Percentiles rank a stretch among this genome's conserved stretches.
Evolutionary conservation across 805 yeast genomes (phyloP).

Genomic region (Blastobotrys parvus): DNA sequence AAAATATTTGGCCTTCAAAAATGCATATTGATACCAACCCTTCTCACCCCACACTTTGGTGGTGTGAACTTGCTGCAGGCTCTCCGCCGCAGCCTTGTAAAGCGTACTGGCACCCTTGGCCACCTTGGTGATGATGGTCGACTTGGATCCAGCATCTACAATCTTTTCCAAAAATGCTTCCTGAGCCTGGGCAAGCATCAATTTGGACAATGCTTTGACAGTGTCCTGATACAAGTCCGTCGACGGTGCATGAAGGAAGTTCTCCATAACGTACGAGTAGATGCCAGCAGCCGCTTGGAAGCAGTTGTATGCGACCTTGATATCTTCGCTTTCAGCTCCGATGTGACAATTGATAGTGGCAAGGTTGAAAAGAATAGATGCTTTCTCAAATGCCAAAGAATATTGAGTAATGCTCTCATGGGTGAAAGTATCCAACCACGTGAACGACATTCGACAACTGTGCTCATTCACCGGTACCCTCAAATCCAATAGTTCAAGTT

Average conservation of each 20-base stretch:
- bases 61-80: conserved; percentile 25
- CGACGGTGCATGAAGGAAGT: conserved; percentile 84
- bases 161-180: conserved; percentile 67
- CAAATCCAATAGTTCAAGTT: conserved; percentile 68
- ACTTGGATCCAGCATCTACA: conserved; percentile 41
- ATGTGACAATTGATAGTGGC: conserved; percentile 53
- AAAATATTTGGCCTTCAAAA: conserved; percentile 48
- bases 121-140: conserved; percentile 66
- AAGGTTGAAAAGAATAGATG: conserved; percentile 69
- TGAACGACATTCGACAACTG: conserved; percentile 52
- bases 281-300: conserved; percentile 77
- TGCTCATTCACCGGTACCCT: conserved; percentile 59
- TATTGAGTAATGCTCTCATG: conserved; percentile 47
- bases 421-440: conserved; percentile 72
- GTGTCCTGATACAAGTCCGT: conserved; percentile 65
- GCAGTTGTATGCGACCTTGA: conserved; percentile 50
- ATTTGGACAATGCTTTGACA: conserved; percentile 49
- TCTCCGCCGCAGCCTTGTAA: conserved; percentile 45
- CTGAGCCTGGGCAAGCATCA: conserved; percentile 83
- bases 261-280: conserved; percentile 60
- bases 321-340: conserved; percentile 32
- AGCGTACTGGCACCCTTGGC: conserved; percentile 52
- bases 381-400: conserved; percentile 84
- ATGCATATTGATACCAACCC: conserved; percentile 45
- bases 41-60: conserved; percentile 34